A percentile compares a stretch with the other conserved stretches of the same genome.
Evolutionary conservation across 2,329 filamentous ascomycete genomes (phyloP).

Genomic region (Fusarium sp.): DNA sequence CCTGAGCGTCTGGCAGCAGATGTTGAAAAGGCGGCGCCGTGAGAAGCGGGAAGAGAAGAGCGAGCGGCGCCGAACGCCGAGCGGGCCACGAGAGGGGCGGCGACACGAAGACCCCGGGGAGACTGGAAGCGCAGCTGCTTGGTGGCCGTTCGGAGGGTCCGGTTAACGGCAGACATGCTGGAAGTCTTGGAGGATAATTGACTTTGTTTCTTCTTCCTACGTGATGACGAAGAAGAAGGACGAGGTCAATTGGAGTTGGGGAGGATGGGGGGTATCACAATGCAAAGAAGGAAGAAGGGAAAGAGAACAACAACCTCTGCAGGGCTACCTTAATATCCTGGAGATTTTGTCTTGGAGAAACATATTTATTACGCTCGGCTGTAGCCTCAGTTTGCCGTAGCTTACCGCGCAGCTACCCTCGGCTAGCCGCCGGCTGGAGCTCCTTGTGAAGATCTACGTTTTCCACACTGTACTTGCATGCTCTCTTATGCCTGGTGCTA

Average conservation of each 20-base stretch:
- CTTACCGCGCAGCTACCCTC: constrained; percentile 44
- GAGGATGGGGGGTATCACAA: constrained; percentile 32
- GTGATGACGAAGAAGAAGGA: constrained; percentile 19
- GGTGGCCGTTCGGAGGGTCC: constrained; percentile 65
- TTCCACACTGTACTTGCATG: background rate
- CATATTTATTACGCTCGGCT: constrained; percentile 45
- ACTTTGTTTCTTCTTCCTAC: constrained; percentile 19
- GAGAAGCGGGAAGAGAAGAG: constrained; percentile 50
- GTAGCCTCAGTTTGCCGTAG: constrained; percentile 39
- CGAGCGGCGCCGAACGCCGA: constrained; percentile 47
- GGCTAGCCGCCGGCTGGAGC: constrained; percentile 39
- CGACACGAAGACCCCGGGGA: constrained; percentile 49
- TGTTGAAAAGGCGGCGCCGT: constrained; percentile 61
- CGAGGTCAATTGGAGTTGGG: constrained; percentile 18
- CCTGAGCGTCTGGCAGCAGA: constrained; percentile 59
- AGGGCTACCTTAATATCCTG: constrained; percentile 10
- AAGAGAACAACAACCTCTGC: constrained; percentile 14
- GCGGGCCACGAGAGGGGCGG: constrained; percentile 51
- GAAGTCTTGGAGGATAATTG: background rate
- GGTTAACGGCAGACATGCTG: constrained; percentile 66
- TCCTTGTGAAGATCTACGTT: background rate
- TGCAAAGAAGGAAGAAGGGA: constrained; percentile 1
- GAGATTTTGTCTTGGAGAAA: constrained; percentile 23
- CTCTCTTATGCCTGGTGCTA: background rate
- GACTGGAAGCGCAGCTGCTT: constrained; percentile 63